Percentiles rank a stretch among this genome's conserved stretches.
Conservation (phyloP, 2,329 filamentous ascomycete species). For the Amauroascus niger region DNA sequence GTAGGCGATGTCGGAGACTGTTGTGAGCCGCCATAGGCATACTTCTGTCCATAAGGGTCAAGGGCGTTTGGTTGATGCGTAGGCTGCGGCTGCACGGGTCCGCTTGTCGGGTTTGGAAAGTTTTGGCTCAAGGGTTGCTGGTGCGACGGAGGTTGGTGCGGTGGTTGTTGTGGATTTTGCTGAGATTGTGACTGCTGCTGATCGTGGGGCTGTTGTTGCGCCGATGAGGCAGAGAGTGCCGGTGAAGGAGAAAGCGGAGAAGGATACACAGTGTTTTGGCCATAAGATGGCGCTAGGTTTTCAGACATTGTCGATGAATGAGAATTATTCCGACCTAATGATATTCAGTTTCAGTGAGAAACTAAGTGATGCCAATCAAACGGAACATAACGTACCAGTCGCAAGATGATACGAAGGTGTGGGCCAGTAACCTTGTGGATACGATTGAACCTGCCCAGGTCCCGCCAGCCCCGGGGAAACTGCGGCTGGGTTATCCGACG, state of each 20-base stretch:
- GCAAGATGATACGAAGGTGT: constrained; percentile 48
- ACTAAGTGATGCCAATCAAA: not conserved
- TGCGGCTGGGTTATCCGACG: constrained; percentile 37
- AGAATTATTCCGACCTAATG: constrained; percentile 44
- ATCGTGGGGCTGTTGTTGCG: constrained; percentile 23
- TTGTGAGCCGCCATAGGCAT: constrained; percentile 33
- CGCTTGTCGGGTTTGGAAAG: constrained; percentile 36
- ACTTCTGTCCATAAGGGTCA: constrained; percentile 51
- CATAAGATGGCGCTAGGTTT: constrained; percentile 58
- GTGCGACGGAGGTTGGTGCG: constrained; percentile 14
- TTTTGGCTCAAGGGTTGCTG: constrained; percentile 38
- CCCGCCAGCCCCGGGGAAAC: constrained; percentile 31
- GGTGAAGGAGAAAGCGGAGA: constrained; percentile 49
- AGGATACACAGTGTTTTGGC: constrained; percentile 53
- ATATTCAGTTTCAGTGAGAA: constrained; percentile 28
- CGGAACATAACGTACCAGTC: constrained; percentile 28
- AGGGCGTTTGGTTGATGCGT: constrained; percentile 47
- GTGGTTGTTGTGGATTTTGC: constrained; percentile 20
- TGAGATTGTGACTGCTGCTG: constrained; percentile 22
- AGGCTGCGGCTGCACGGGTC: constrained; percentile 24
- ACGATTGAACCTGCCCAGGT: constrained; percentile 35
- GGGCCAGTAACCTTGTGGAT: constrained; percentile 49
- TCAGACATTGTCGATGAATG: constrained; percentile 51
- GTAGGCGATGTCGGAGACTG: constrained; percentile 44
- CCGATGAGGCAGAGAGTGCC: constrained; percentile 22